Base-by-base conservation (phyloP, 306 rosid genomes). In the Inga oerstediana region DNA sequence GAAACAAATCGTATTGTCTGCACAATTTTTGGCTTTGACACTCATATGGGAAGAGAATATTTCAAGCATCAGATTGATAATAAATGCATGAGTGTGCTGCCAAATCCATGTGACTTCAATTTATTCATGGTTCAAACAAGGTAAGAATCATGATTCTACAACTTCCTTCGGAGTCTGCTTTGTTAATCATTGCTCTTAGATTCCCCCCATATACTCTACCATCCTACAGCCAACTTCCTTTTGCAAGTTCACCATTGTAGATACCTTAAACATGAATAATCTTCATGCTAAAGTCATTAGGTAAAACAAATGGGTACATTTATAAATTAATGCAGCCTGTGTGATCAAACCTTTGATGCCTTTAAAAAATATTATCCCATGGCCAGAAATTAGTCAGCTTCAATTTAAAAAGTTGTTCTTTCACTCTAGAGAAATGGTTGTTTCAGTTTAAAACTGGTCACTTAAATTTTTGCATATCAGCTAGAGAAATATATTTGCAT, bases 31-130 rank as follows among this genome's bases (percentile, higher is more conserved):
- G 99, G 98, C 46, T 94, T 78, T 80, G 97, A 97, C 76, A 85
- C 83, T 59, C 75, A 78, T 46, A 87, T 45, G 5, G 98, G 94
- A 80, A 92, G 93, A 86, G 89, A 93, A 69, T 91, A 94, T 75
- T 94, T 87, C 89, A 94, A 74, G 88, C 97, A 92, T 91, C 97
- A 91, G 84, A 86, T 97, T 62, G 99, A 97, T 77, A 94, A 94
- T 80, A 97, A 97, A 91, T 97, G 99, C 99, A 92, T 96, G 98
- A 96, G 97, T 80, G 92, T 91, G 64, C 68, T 96, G 83, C 99
- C 98, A 65, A 96, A 96, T 85, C 98, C 99, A 0, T 72, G 93
- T 10, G 99, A 96, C 86, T 96, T 92, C 78, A 96, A 96, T 89
- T 87, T 96, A 34, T 96, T 94, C 87, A 93, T 96, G 98, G 99